Conservation (phyloP, 2,329 filamentous ascomycete species). For the Curvularia verruculosa region DNA sequence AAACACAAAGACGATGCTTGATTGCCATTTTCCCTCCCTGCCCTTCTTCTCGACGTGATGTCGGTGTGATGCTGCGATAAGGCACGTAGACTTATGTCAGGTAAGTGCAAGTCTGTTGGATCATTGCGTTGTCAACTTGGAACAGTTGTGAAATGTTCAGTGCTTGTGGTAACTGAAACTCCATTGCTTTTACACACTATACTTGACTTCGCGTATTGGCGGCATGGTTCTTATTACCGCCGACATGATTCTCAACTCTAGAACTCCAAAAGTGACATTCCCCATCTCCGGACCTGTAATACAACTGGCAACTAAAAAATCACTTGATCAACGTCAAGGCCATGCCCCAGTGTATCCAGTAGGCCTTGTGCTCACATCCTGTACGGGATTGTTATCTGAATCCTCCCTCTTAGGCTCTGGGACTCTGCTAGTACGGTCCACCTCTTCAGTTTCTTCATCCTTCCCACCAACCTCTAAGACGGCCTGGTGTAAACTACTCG, state of each 20-base stretch:
- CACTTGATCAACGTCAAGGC: background rate
- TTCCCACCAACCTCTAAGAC: background rate
- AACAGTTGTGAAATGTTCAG: background rate
- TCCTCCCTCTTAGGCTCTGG: background rate
- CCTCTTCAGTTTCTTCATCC: background rate
- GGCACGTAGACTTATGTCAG: background rate
- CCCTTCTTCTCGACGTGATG: conserved; percentile 17
- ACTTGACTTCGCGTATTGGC: background rate
- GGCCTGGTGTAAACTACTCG: conserved; percentile 4
- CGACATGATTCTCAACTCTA: background rate
- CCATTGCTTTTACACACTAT: background rate
- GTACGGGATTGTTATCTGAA: background rate
- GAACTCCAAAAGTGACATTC: background rate
- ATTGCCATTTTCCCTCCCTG: conserved; percentile 69
- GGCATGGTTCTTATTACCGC: background rate
- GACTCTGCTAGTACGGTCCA: background rate
- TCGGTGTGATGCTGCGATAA: conserved; percentile 10
- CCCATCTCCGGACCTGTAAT: background rate
- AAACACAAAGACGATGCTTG: conserved; percentile 74
- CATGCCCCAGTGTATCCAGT: conserved; percentile 3
- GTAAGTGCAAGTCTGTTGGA: conserved; percentile 1
- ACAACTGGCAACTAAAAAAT: no score
- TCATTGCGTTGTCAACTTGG: background rate
- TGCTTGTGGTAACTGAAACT: background rate
- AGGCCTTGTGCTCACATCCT: background rate